Evolutionary conservation across 148 eudicot species (phyloP).

Genomic region (Vaccinium darrowii): DNA sequence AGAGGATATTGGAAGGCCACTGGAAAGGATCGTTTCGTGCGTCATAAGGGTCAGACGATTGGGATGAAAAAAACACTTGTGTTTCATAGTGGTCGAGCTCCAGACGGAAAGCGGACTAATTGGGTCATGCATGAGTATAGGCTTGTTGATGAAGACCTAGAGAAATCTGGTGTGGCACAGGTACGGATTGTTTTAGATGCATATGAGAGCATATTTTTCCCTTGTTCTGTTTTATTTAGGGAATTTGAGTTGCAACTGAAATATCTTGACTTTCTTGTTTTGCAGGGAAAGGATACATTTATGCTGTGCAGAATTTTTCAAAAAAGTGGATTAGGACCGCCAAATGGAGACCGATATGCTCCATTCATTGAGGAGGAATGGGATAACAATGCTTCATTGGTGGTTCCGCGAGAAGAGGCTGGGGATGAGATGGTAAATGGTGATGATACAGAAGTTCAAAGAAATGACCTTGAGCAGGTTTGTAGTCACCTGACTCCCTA

Average conservation of each 20-base stretch:
- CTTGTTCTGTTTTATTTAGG: conserved; percentile 9
- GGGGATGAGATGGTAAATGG: conserved; percentile 50
- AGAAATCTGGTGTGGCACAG: conserved; percentile 26
- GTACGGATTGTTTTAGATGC: conserved; percentile 22
- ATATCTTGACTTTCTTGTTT: neutral
- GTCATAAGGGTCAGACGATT: conserved; percentile 28
- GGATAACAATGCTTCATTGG: conserved; percentile 32
- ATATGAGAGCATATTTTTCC: neutral
- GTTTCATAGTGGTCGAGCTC: conserved; percentile 39
- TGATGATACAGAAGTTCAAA: conserved; percentile 57
- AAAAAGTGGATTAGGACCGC: conserved; percentile 47
- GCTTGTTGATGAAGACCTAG: conserved; percentile 32
- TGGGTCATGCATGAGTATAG: conserved; percentile 52
- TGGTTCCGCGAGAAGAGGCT: conserved; percentile 59
- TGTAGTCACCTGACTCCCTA: neutral
- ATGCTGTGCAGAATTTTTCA: conserved; percentile 39
- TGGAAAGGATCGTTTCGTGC: conserved; percentile 37
- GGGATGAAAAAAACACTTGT: conserved; percentile 45
- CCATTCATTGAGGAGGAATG: conserved; percentile 47
- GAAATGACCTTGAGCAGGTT: conserved; percentile 30
- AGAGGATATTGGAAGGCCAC: conserved; percentile 47
- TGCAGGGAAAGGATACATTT: conserved; percentile 46
- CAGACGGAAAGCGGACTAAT: conserved; percentile 36
- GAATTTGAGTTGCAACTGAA: conserved; percentile 5
- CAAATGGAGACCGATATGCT: conserved; percentile 43